Base-by-base conservation (phyloP, 768 basidiomycete species). In the Tulasnella sp. region DNA sequence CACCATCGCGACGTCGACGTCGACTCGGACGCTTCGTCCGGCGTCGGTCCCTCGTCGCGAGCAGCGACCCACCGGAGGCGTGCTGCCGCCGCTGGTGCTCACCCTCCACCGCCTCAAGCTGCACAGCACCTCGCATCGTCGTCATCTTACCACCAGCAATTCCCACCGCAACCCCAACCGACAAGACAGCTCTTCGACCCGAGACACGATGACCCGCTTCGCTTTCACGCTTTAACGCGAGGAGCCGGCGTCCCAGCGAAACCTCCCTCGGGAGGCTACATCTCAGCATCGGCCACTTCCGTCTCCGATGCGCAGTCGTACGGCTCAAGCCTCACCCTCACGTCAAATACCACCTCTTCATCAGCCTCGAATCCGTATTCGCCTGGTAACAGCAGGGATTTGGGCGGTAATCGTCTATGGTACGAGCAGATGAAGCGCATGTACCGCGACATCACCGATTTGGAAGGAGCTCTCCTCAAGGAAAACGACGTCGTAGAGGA, bases 201-300 rank as follows among this genome's bases (percentile, higher is more conserved):
- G 79, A 88, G 93, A 51, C 91, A 94, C 82, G 93, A 99, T 83
- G 94, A 99, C 83, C 95, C 98, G 0, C 89, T 95, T 42, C 89
- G 92, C 15, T 99, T 99, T 84, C 86, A 89, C 51, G 88, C 91
- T 44, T 87, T 90, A 46, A 85, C 89, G 5, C 88, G 82, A 81
- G 7, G 0, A 88, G 89, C 9, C 15, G 44, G 44, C 15, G 44
- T 44, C 86, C 88, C n/a, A 87, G 89, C 35, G 90, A 90, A 80
- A 86, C 88, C 13, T 90, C 91, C 0, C 89, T 86, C 37, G 80
- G 61, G 78, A 26, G 42, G 76, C 37, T 70, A 78, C 79, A 48
- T 80, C 72, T 74, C 75, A 48, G 51, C 75, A 20, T 78, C 72
- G 74, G 39, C 85, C 57, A 91, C 91, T 1, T 94, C 93, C 13